A percentile compares a stretch with the other conserved stretches of the same genome.
phyloP scores from a whole-genome alignment of 2,329 filamentous ascomycete genomes.

The Aaosphaeria arxii region DNA sequence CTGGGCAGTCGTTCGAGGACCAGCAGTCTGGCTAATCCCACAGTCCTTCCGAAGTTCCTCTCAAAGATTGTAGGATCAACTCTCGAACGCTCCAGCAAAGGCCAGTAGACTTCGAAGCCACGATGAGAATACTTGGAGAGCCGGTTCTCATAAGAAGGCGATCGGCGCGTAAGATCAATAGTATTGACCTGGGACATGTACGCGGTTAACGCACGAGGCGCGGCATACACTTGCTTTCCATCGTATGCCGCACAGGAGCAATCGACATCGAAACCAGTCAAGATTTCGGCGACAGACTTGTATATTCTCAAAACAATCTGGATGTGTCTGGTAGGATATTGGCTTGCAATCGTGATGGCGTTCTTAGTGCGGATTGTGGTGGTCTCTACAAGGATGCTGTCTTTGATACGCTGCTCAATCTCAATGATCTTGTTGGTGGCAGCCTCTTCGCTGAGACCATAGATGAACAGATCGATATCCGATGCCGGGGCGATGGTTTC shows the following conservation, averaged over 20 bases:
- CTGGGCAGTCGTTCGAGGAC: conserved; percentile 77
- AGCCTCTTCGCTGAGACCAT: conserved; percentile 72
- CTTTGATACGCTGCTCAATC: conserved; percentile 72
- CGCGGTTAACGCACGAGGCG: conserved; percentile 72
- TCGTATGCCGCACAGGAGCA: conserved; percentile 79
- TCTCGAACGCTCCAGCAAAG: conserved; percentile 67
- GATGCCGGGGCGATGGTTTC: conserved; percentile 77
- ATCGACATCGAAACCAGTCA: conserved; percentile 87
- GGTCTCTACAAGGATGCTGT: conserved; percentile 77
- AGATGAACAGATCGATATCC: conserved; percentile 84
- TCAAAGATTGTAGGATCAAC: conserved; percentile 87
- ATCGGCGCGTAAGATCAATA: conserved; percentile 74
- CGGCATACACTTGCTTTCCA: conserved; percentile 74
- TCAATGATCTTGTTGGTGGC: conserved; percentile 80
- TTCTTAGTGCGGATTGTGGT: conserved; percentile 84
- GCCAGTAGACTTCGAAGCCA: conserved; percentile 82
- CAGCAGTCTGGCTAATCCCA: conserved; percentile 74
- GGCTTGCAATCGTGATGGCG: conserved; percentile 78
- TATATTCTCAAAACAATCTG: conserved; percentile 86
- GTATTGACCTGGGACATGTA: conserved; percentile 82
- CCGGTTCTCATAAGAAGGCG: conserved; percentile 83
- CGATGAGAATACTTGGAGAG: conserved; percentile 78
- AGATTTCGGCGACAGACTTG: conserved; percentile 77
- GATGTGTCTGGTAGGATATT: conserved; percentile 80
- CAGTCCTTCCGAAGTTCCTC: conserved; percentile 70